Evolutionary conservation across 495 filamentous ascomycete genomes (phyloP).

Genomic region (Ascobolus immersus): DNA sequence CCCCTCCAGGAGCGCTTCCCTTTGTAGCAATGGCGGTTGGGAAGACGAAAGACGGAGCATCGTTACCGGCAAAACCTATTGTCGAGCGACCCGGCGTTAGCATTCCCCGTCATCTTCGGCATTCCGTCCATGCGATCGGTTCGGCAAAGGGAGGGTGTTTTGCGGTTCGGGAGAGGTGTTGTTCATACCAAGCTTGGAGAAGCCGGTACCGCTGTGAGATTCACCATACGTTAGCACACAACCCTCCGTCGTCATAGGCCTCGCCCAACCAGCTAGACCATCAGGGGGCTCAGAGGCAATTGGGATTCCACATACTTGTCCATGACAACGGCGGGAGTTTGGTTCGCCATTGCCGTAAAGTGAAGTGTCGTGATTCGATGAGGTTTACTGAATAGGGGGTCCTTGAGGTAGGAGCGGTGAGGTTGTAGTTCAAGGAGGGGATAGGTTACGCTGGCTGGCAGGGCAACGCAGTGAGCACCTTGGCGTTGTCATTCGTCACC

Average conservation of each 20-base stretch:
- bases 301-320: conserved; percentile 62
- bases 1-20: conserved; percentile 39
- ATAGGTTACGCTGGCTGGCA: too few relatives aligned
- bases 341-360: conserved; percentile 78
- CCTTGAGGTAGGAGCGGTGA: too few relatives aligned
- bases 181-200: conserved; percentile 75
- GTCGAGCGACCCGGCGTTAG: too few relatives aligned
- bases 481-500: too few relatives aligned
- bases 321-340: conserved; percentile 99
- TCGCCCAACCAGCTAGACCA: too few relatives aligned
- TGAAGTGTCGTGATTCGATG: too few relatives aligned
- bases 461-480: too few relatives aligned
- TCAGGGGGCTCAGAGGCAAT: conserved; percentile 7
- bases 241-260: too few relatives aligned
- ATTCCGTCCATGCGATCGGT: background rate
- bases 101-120: conserved; percentile 15
- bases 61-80: conserved; percentile 91
- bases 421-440: too few relatives aligned
- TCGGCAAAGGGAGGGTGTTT: background rate
- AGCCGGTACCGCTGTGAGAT: conserved; percentile 68
- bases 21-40: conserved; percentile 96
- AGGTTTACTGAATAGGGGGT: too few relatives aligned
- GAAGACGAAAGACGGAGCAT: conserved; percentile 96
- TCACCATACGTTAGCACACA: conserved; percentile 15
- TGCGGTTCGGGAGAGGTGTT: too few relatives aligned